Conservation (phyloP, 2,329 filamentous ascomycete species). For the Podosphaera xanthii region DNA sequence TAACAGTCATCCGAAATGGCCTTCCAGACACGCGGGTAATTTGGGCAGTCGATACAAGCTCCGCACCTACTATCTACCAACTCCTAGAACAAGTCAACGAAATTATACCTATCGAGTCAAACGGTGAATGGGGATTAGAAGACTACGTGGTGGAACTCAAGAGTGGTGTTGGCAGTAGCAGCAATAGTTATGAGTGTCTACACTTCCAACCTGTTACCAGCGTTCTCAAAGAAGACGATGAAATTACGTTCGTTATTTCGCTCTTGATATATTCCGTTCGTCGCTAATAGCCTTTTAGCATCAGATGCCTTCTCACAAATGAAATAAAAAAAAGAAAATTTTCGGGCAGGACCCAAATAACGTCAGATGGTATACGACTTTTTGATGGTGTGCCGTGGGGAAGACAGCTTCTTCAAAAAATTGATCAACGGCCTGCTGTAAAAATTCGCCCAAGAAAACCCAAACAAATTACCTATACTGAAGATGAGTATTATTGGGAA, state of each 20-base stretch:
- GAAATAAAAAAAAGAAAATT: constrained; percentile 53
- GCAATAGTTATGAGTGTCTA: constrained; percentile 58
- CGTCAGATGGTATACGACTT: constrained; percentile 52
- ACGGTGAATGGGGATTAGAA: constrained; percentile 57
- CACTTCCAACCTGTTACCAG: constrained; percentile 55
- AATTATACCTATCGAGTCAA: constrained; percentile 57
- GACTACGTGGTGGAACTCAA: constrained; percentile 67
- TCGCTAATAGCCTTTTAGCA: constrained; percentile 24
- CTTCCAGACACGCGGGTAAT: constrained; percentile 51
- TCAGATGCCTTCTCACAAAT: constrained; percentile 52
- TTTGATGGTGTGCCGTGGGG: constrained; percentile 76
- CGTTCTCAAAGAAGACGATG: constrained; percentile 61
- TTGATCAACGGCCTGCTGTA: constrained; percentile 39
- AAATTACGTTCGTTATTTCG: constrained; percentile 41
- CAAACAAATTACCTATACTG: constrained; percentile 25
- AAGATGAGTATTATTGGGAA: constrained; percentile 19
- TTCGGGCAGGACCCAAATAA: constrained; percentile 63
- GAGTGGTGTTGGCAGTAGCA: constrained; percentile 27
- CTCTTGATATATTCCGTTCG: background rate
- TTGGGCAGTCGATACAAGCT: constrained; percentile 37
- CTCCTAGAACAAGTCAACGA: constrained; percentile 62
- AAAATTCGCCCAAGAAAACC: constrained; percentile 54
- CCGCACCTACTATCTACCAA: constrained; percentile 42
- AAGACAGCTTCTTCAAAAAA: constrained; percentile 38
- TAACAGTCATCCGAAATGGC: constrained; percentile 49